Evolutionary conservation across 2,329 filamentous ascomycete genomes (phyloP).

Genomic region (Penicillium griseofulvum): DNA sequence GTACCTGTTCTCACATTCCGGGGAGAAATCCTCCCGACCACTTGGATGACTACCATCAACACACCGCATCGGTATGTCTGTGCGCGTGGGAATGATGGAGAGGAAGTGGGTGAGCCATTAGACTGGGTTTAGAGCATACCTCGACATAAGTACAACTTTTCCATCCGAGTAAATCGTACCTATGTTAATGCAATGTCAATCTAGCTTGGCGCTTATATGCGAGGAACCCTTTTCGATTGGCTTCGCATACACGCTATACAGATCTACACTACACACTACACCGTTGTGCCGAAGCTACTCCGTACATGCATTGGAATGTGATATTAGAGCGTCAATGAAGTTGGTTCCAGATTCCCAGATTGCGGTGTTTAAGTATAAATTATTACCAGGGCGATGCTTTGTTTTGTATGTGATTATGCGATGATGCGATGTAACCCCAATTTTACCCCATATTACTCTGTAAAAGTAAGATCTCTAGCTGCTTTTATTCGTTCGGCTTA

Average conservation of each 20-base stretch:
- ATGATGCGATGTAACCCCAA: neutral
- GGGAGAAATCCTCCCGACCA: neutral
- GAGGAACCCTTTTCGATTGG: neutral
- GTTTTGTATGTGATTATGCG: neutral
- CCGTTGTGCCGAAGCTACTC: neutral
- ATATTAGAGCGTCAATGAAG: constrained; percentile 1
- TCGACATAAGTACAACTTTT: neutral
- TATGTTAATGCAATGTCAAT: neutral
- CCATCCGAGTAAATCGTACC: neutral
- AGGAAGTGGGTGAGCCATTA: neutral
- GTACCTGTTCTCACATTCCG: constrained; percentile 10
- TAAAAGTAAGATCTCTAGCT: neutral
- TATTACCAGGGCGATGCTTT: neutral
- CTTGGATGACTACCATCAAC: neutral
- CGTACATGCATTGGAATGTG: constrained; percentile 27
- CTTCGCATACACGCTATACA: neutral
- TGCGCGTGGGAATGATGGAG: neutral
- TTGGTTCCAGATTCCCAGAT: constrained; percentile 4
- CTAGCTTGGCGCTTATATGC: neutral
- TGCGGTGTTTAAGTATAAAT: neutral
- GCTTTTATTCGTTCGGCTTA: neutral
- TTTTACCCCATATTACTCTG: no score
- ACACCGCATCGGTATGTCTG: constrained; percentile 13
- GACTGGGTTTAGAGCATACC: neutral
- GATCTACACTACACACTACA: neutral